A percentile compares a stretch with the other conserved stretches of the same genome.
These are phyloP conservation scores for Wickerhamomyces hampshirensis DNA, from an alignment of 805 yeast genomes.

Conservation along the genomic window DNA sequence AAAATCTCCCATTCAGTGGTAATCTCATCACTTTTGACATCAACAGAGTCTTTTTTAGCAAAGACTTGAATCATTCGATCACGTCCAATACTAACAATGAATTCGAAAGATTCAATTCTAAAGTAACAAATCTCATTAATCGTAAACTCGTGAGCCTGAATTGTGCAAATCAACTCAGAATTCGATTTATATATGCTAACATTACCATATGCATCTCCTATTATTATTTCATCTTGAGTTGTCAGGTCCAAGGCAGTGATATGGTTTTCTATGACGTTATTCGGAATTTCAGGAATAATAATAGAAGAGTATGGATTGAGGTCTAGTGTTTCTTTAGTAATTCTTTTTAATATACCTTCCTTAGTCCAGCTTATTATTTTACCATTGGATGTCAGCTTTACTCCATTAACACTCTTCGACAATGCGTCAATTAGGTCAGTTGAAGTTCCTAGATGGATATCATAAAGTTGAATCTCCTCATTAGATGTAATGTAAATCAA, in stretches of 20 bases:
- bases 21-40: conserved; percentile 17
- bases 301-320: conserved; percentile 7
- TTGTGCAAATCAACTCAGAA: conserved; percentile 21
- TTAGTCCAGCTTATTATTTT: conserved; percentile 38
- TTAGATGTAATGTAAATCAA: conserved; percentile 31
- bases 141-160: conserved; percentile 48
- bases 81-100: conserved; percentile 46
- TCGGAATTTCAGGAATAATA: conserved; percentile 21
- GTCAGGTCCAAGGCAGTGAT: conserved; percentile 37
- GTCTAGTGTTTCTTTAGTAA: conserved; percentile 19
- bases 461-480: conserved; percentile 33
- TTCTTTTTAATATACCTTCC: conserved; percentile 33
- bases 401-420: conserved; percentile 34
- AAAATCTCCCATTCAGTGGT: conserved; percentile 41
- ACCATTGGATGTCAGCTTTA: conserved; percentile 30
- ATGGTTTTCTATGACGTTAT: conserved; percentile 34
- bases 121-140: conserved; percentile 42
- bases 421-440: conserved; percentile 32
- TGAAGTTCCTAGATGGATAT: conserved; percentile 12
- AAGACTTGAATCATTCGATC: conserved; percentile 63
- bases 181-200: conserved; percentile 19
- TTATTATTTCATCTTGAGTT: conserved; percentile 24
- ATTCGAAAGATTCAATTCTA: conserved; percentile 22
- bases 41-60: conserved; percentile 15
- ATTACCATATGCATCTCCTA: conserved; percentile 51